Base-by-base conservation (phyloP, 192 early-diverging fungal species). In the Umbelopsis sp. region DNA sequence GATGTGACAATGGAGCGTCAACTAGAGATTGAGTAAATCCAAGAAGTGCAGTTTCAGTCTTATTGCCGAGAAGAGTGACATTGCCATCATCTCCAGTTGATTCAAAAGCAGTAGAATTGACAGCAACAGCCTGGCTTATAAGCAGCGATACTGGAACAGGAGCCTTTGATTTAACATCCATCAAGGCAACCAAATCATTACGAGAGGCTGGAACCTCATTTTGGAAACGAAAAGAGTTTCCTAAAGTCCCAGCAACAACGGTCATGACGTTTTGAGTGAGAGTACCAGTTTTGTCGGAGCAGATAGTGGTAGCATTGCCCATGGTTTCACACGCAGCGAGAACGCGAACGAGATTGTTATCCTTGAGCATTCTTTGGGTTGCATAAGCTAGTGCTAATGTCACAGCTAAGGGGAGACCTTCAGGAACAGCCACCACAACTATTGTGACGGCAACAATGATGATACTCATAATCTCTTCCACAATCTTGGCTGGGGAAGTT, bases 271-370 rank as follows among this genome's bases (percentile, higher is more conserved):
- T 99, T 71, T 96, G 93, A 2, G 98, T 99, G 44, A 98, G 82
- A 10, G 98, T 99, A 25, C 98, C 98, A 0, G 98, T 99, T 80
- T 99, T 99, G 84, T 99, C 98, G 20, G 95, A 96, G 81, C 98
- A 99, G 25, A 99, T 89, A 1, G 97, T 97, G 11, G 96, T 99
- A 11, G 98, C 98, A 74, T 96, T 97, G 62, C 92, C 92, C 98
- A 99, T 99, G 25, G 97, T 98, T 79, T 99, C 98, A 80, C 98
- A 99, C 8, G 98, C 94, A 31, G 93, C 90, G 14, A 99, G 83
- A 56, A 98, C 90, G 26, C 98, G 91, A 31, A 99, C 98, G 22
- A 99, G 83, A 81, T 98, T 98, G 70, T 97, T 96, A 80, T 99
- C 97, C 65, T 95, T 94, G 56, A 98, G 77, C 98, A 99, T 99